Evolutionary conservation across 495 filamentous ascomycete genomes (phyloP), one percentile per base, ranked within the genome.

Genomic region (Diplogelasinospora grovesii): DNA sequence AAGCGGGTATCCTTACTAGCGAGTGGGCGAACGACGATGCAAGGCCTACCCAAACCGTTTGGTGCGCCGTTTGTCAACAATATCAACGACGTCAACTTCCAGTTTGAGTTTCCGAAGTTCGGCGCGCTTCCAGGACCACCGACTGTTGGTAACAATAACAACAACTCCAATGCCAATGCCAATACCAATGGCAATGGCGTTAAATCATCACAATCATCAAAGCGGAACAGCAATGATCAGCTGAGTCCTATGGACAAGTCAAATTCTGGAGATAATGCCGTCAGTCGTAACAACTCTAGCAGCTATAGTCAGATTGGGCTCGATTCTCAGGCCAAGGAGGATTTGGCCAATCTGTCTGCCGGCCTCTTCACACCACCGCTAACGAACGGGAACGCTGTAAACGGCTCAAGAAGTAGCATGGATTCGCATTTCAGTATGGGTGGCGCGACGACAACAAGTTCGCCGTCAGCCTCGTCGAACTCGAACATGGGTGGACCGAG

Each of bases 91-190:
- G 70, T 78, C 43, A 76, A 71, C 55, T 97, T 98, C 57, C 77
- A 87, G 51, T 97, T 64, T 49, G 89, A 95, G 46, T 97, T 97
- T 53, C 92, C 92, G 41, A 86, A 82, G 60, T 95, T 96, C 58
- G 92, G 92, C 26, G 49, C 60, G 44, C 68, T 89, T 16, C 84
- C 86, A 1, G 81, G 77, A 9, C 69, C 77, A n/a, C 70, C 77
- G 23, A 63, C 74, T n/a, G n/a, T n/a, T n/a, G n/a, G n/a, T n/a
- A n/a, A n/a, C n/a, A n/a, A n/a, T n/a, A n/a, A n/a, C 16, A 63
- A 78, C 48, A 78, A 65, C 40, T 38, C 26, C 3, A 32, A 8
- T 14, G 22, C n/a, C 22, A 30, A 27, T n/a, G 8, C 7, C 8
- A 15, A 9, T 32, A 8, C 45, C 23, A 56, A 57, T n/a, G 8